Conservation (phyloP, 306 rosid species). For the Malus sylvestris region DNA sequence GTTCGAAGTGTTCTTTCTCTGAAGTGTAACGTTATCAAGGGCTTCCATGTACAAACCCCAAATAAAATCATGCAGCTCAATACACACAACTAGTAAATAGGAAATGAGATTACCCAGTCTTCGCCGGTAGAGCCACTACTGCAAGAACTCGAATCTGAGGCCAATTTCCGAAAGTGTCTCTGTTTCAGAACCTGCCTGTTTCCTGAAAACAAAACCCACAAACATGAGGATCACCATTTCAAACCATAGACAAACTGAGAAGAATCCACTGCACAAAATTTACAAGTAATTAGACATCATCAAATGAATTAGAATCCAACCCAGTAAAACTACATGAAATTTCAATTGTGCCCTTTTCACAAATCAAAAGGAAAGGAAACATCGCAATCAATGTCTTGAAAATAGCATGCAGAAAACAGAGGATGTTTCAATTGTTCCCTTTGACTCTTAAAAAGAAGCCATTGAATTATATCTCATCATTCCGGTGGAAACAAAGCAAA, state of each 20-base stretch:
- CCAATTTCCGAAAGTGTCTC: conserved; percentile 26
- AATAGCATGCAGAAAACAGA: not conserved
- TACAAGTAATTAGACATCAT: not conserved
- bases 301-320: conserved; percentile 18
- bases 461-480: conserved; percentile 35
- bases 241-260: conserved; percentile 7
- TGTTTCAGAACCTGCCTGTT: conserved; percentile 38
- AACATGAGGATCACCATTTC: conserved; percentile 23
- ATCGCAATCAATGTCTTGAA: not conserved
- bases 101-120: conserved; percentile 53
- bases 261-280: not conserved
- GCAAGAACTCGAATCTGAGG: conserved; percentile 51
- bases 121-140: conserved; percentile 40
- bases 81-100: not conserved
- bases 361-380: not conserved
- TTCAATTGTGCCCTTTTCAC: not conserved
- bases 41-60: not conserved
- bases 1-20: not conserved
- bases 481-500: conserved; percentile 26
- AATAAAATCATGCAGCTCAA: not conserved
- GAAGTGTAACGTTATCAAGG: not conserved
- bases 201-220: conserved; percentile 41
- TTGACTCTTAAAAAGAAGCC: conserved; percentile 10
- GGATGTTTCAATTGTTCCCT: not conserved
- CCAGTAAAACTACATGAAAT: not conserved